Evolutionary conservation across 768 basidiomycete species (phyloP), one percentile per base, ranked within the genome.

Genomic region (Amanita fuliginea): DNA sequence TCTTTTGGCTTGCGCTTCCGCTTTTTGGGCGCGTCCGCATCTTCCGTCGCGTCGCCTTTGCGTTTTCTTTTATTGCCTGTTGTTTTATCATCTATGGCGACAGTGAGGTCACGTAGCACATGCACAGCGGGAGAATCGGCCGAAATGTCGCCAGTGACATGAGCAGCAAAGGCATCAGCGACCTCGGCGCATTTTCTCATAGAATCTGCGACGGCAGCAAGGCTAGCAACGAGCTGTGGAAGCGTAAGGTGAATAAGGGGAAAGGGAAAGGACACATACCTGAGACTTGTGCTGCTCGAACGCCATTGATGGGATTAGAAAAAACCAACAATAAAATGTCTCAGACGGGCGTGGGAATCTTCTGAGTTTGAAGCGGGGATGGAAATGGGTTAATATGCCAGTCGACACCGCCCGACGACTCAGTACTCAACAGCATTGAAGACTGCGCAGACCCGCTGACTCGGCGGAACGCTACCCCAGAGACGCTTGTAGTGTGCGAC

Each of bases 1-100:
- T 98, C 94, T 64, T 83, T 72, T 57, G 84, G 83, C 66, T 83
- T 70, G 55, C 79, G 75, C 62, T 74, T 78, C 55, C 76, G 73
- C 62, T 80, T 84, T 60, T 72, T 71, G 42, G 62, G 56, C 44
- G 65, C 68, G 19, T 67, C 72, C 22, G 59, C 64, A 42, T 71
- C 74, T 2, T 68, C 70, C 18, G 59, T 62, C 8, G 54, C 68
- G n/a, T 56, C 58, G 21, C 68, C 66, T 59, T 79, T 83, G 59
- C 79, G 77, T 62, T 86, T 86, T 53, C 69, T 73, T 53, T 65
- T 64, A 44, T 22, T 24, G 2, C 57, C 47, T 10, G 55, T 42
- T 13, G 51, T 53, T 24, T 50, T 50, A 11, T 50, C 49, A 32
- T 42, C 49, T 42, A 30, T 22, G 26, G 19, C 59, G 32, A 53